A percentile compares a stretch with the other conserved stretches of the same genome.
phyloP scores from a whole-genome alignment of 202 grass and related monocot species.

The Carex sylvatica region DNA sequence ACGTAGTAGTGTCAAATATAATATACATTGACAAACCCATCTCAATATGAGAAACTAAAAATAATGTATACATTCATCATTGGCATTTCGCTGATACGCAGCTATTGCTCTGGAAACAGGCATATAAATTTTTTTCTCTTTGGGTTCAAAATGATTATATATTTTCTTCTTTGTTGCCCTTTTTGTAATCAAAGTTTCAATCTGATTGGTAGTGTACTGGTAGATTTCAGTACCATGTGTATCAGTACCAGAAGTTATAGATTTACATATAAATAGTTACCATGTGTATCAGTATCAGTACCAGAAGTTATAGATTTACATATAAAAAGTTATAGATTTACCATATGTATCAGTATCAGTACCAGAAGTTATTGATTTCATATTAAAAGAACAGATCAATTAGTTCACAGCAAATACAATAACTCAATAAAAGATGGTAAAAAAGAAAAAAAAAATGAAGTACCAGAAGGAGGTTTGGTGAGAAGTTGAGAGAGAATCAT shows the following conservation, averaged over 20 bases:
- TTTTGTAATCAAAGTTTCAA: neutral
- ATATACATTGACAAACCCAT: neutral
- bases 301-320: too few relatives aligned
- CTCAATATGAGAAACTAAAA: neutral
- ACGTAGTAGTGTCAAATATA: neutral
- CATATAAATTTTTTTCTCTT: neutral
- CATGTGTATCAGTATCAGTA: too few relatives aligned
- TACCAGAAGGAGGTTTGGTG: conserved; percentile 39
- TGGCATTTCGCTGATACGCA: neutral
- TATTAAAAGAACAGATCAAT: neutral
- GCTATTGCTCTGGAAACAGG: neutral
- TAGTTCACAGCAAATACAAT: neutral
- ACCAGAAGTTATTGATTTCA: neutral
- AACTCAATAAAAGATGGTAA: neutral
- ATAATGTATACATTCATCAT: neutral
- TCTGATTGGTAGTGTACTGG: neutral
- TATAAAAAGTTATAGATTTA: too few relatives aligned
- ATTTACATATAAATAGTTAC: neutral
- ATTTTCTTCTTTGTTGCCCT: neutral
- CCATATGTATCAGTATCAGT: too few relatives aligned
- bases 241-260: neutral
- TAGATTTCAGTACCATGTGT: neutral
- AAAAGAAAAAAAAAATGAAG: conserved; percentile 12
- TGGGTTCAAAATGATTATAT: neutral
- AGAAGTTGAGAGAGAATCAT: conserved; percentile 56